Evolutionary conservation across 2,329 filamentous ascomycete species (phyloP), one percentile per base, ranked within the genome.

Genomic region (Arthroderma sp.): DNA sequence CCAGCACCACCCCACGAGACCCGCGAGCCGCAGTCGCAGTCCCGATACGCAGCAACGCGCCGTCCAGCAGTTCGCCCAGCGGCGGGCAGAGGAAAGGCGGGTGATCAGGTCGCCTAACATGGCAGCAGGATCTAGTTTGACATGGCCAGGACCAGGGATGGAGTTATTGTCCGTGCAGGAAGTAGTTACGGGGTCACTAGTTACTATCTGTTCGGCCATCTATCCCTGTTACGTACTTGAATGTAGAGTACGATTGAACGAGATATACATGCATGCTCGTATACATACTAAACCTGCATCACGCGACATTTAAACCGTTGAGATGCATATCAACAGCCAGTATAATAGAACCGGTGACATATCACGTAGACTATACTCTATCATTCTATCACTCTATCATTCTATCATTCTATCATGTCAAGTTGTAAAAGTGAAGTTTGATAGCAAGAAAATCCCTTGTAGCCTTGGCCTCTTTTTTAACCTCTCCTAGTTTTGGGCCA

Each of bases 11-110:
- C 13, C 52, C 52, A 21, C 28, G 52, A 31, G 59, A 60, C 19
- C n/a, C 49, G 4, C 56, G 58, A 1, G 44, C 58, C n/a, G 47
- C 58, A 9, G 59, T 60, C 15, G 59, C 59, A 43, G 59, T 60
- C 4, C 59, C 59, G 31, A 58, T 56, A 11, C 38, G 56, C 53
- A 60, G 21, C 43, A 43, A 35, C 21, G 19, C 21, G 9, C 56
- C 55, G 31, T 47, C 49, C n/a, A 44, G 56, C 25, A 51, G 23
- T 13, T 60, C 59, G 15, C 53, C 56, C 13, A 25, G 31, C 31
- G n/a, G 55, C 21, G 35, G 47, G 3, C 59, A 58, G 54, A 54
- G 59, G 39, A 60, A 60, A 51, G 59, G 59, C 9, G 59, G 59
- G 19, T 60, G 54, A 56, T 38, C 21, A 55, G 17, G n/a, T 19